Evolutionary conservation across 148 eudicot species (phyloP).

Genomic region (Rhododendron simsii): DNA sequence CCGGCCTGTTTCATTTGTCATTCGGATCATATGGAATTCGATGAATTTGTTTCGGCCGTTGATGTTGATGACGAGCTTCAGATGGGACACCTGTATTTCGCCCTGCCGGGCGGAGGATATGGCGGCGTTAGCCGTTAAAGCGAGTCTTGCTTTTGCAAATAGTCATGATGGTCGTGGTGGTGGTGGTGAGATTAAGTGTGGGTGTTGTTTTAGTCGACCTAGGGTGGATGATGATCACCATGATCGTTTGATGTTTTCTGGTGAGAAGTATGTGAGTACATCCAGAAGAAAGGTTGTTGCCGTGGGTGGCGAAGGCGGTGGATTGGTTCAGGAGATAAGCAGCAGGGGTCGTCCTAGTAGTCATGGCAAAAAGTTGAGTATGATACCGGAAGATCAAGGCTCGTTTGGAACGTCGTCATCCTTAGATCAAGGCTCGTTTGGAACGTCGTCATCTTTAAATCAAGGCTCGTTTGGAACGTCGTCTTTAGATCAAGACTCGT

Average conservation of each 20-base stretch:
- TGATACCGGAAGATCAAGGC: background rate
- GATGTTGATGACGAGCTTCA: conserved; percentile 19
- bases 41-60: conserved; percentile 16
- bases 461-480: background rate
- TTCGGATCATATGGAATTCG: conserved; percentile 36
- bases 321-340: background rate
- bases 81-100: conserved; percentile 34
- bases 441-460: no score
- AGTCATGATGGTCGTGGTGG: background rate
- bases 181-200: background rate
- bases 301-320: background rate
- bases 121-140: conserved; percentile 36
- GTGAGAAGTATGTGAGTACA: background rate
- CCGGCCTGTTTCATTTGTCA: conserved; percentile 21
- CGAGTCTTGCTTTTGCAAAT: conserved; percentile 13
- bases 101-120: conserved; percentile 38
- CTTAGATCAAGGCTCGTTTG: background rate
- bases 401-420: background rate
- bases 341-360: background rate
- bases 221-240: background rate
- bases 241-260: background rate
- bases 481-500: no score
- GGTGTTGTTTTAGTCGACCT: background rate
- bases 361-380: background rate
- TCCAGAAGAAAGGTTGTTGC: background rate